These are phyloP conservation scores for Benincasa hispida DNA, from an alignment of 306 rosid species.

Conservation along the genomic window DNA sequence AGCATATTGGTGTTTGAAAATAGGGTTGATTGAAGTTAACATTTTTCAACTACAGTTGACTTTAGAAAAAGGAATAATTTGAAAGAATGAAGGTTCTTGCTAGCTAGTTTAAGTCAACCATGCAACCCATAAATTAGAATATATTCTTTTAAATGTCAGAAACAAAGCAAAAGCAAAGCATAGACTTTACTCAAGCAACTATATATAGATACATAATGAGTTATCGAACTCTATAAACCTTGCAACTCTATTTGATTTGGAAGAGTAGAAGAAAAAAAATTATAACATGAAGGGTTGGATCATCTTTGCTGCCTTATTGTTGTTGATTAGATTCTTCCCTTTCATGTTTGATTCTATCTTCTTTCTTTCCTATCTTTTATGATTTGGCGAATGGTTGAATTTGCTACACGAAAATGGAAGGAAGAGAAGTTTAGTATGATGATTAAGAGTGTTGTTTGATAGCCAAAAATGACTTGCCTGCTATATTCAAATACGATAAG, in stretches of 20 bases:
- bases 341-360: too few relatives aligned
- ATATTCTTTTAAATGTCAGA: not conserved
- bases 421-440: not conserved
- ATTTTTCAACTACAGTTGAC: not conserved
- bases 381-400: too few relatives aligned
- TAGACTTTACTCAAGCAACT: not conserved
- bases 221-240: too few relatives aligned
- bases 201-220: too few relatives aligned
- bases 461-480: slow-evolving; percentile 6
- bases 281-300: not conserved
- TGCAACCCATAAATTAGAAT: not conserved
- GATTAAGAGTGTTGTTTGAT: slow-evolving; percentile 1
- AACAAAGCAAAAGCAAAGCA: too few relatives aligned
- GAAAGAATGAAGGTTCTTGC: not conserved
- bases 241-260: too few relatives aligned
- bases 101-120: not conserved
- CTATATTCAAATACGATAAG: not conserved
- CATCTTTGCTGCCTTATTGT: too few relatives aligned
- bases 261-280: too few relatives aligned
- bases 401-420: not conserved
- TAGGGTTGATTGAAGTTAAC: too few relatives aligned
- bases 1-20: too few relatives aligned
- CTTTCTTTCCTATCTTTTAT: not conserved
- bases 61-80: not conserved
- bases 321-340: too few relatives aligned